Conservation (phyloP, 306 rosid genomes). For the Cicer cuneatum region DNA sequence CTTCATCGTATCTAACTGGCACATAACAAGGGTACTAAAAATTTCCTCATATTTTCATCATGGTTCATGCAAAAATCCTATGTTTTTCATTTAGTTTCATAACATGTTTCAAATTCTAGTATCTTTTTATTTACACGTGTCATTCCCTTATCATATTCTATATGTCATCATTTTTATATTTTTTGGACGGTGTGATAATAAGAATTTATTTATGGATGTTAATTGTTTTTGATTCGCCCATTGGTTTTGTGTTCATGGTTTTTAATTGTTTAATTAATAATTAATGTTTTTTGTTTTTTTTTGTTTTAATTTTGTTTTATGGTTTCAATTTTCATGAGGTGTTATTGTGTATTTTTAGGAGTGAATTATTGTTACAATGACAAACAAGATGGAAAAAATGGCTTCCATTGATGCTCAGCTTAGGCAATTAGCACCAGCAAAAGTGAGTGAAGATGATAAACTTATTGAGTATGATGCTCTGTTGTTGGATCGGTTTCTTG, state of each 20-base stretch:
- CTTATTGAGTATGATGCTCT: constrained; percentile 93
- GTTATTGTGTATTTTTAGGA: constrained; percentile 32
- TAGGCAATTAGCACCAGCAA: constrained; percentile 77
- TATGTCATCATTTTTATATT: constrained; percentile 1
- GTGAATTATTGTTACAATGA: constrained; percentile 52
- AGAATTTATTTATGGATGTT: constrained; percentile 19
- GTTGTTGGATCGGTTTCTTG: constrained; percentile 94
- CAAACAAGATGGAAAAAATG: constrained; percentile 85
- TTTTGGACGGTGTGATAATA: neutral
- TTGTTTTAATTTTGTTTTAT: neutral
- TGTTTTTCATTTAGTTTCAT: neutral
- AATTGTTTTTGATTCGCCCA: constrained; percentile 47
- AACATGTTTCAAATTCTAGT: neutral
- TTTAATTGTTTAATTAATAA: neutral
- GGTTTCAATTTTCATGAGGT: constrained; percentile 31
- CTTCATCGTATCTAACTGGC: constrained; percentile 28
- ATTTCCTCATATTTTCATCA: neutral
- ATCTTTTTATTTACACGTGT: constrained; percentile 44
- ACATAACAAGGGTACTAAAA: constrained; percentile 57
- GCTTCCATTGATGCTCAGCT: constrained; percentile 98
- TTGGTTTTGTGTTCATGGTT: constrained; percentile 41
- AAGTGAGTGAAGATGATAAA: constrained; percentile 96
- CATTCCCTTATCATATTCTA: constrained; percentile 4
- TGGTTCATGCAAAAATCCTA: constrained; percentile 38
- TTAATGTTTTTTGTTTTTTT: neutral